Percentiles rank a stretch among this genome's conserved stretches.
Conservation (phyloP, 192 early-diverging fungal genomes). For the Polychytrium aggregatum region DNA sequence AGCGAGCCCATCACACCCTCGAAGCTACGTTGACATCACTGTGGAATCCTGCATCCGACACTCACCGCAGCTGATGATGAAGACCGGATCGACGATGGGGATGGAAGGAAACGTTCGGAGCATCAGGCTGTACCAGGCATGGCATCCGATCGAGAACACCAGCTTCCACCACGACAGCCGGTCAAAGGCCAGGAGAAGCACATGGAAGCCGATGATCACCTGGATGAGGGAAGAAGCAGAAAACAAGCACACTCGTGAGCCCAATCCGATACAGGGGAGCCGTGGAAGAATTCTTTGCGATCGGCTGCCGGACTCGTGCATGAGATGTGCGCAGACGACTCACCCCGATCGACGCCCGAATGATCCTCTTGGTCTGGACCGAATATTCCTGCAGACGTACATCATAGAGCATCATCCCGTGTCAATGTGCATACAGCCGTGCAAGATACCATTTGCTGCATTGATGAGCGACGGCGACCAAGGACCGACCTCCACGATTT, state of each 20-base stretch:
- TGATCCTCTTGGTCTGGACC: constrained; percentile 61
- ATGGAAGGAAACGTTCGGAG: constrained; percentile 76
- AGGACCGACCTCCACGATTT: constrained; percentile 38
- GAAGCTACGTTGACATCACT: too few species aligned
- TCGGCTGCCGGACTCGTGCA: constrained; percentile 6
- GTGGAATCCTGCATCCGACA: not conserved
- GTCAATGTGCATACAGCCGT: not conserved
- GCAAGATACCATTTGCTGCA: too few species aligned
- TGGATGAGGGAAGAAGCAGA: too few species aligned
- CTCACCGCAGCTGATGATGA: constrained; percentile 75
- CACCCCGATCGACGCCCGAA: constrained; percentile 42
- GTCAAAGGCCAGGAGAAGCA: constrained; percentile 68
- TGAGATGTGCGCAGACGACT: constrained; percentile 24
- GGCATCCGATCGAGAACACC: constrained; percentile 60
- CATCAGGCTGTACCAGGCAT: constrained; percentile 70
- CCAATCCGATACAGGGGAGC: too few species aligned
- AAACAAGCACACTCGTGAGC: too few species aligned
- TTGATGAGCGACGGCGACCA: too few species aligned
- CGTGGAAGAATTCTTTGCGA: too few species aligned
- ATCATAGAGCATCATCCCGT: not conserved
- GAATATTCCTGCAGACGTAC: constrained; percentile 62
- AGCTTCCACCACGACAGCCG: constrained; percentile 60
- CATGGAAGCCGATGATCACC: constrained; percentile 55
- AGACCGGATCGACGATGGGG: constrained; percentile 56
- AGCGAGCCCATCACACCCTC: not conserved